Conservation (phyloP, 2,329 filamentous ascomycete genomes). For the Sporothrix humicola region DNA sequence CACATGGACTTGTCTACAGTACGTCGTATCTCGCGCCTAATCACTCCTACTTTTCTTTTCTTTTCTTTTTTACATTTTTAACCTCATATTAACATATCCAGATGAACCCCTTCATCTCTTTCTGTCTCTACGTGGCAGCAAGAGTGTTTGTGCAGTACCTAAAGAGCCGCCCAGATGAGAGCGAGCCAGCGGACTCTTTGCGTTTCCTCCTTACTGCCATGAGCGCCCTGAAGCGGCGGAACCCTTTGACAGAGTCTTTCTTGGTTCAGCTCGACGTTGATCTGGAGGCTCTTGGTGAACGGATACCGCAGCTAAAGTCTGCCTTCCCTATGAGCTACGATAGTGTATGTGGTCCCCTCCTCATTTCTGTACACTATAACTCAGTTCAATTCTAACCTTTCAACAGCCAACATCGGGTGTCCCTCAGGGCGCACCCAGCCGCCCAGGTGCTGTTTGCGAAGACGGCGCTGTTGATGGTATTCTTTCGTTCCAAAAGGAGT, state of each 20-base stretch:
- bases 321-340: slow-evolving; percentile 61
- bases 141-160: slow-evolving; percentile 95
- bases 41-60: too few species aligned
- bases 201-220: slow-evolving; percentile 90
- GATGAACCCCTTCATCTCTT: slow-evolving; percentile 96
- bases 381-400: background rate
- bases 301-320: slow-evolving; percentile 62
- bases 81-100: slow-evolving; percentile 46
- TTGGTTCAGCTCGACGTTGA: slow-evolving; percentile 92
- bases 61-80: background rate
- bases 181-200: slow-evolving; percentile 77
- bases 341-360: slow-evolving; percentile 51
- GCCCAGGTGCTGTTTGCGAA: slow-evolving; percentile 36
- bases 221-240: slow-evolving; percentile 84
- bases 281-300: slow-evolving; percentile 72
- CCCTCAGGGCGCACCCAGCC: background rate
- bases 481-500: slow-evolving; percentile 47
- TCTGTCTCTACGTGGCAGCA: slow-evolving; percentile 94
- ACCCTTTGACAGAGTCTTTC: slow-evolving; percentile 92
- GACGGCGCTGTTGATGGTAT: slow-evolving; percentile 48
- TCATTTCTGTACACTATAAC: slow-evolving; percentile 14
- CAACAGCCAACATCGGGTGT: slow-evolving; percentile 41
- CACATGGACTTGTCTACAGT: slow-evolving; percentile 85
- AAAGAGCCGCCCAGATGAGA: slow-evolving; percentile 90
- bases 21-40: slow-evolving; percentile 48